Evolutionary conservation across 2,329 filamentous ascomycete genomes (phyloP).

Genomic region (Falciphora oryzae): DNA sequence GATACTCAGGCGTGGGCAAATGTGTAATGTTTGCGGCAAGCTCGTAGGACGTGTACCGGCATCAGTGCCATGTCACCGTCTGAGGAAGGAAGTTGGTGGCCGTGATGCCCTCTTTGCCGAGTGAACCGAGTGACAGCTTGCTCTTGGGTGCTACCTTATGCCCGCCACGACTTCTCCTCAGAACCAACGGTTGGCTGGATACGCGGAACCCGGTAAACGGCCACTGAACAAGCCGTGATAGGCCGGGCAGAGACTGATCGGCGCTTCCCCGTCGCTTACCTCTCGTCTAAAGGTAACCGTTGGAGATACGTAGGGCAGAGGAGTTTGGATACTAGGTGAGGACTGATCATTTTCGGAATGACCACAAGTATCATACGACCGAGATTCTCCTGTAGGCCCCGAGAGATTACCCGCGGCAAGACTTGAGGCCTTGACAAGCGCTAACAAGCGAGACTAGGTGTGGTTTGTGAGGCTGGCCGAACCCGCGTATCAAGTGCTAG

Average conservation of each 20-base stretch:
- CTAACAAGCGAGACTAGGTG: not conserved
- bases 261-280: not conserved
- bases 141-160: not conserved
- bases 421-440: not conserved
- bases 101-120: not conserved
- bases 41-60: not conserved
- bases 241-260: not conserved
- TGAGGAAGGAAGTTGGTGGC: not conserved
- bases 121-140: not conserved
- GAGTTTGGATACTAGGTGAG: not conserved
- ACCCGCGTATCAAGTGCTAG: not conserved
- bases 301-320: not conserved
- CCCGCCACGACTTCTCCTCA: not conserved
- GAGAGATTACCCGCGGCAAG: not conserved
- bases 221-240: not conserved
- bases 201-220: too few relatives aligned
- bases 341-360: not conserved
- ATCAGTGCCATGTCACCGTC: not conserved
- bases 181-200: not conserved
- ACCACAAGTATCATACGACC: not conserved
- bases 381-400: not conserved
- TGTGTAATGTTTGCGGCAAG: too few relatives aligned
- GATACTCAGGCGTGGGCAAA: too few relatives aligned
- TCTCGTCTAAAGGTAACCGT: not conserved
- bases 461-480: not conserved